phyloP scores from a whole-genome alignment of 2,329 filamentous ascomycete species.

The Fusarium setosum region DNA sequence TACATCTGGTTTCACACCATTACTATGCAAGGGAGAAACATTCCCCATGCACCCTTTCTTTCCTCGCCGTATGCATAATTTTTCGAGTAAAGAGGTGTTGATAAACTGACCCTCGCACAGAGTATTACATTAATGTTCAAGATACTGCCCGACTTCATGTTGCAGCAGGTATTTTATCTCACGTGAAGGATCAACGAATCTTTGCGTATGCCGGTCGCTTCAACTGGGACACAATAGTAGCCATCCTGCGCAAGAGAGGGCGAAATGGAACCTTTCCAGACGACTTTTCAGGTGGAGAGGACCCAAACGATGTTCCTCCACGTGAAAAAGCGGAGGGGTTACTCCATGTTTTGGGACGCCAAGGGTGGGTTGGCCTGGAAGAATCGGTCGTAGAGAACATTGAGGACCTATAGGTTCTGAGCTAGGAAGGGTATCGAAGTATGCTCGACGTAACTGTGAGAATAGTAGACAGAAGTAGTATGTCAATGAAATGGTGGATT shows the following conservation, averaged over 20 bases:
- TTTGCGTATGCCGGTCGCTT: constrained; percentile 4
- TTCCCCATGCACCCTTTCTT: constrained; percentile 1
- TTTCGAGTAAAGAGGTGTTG: too few species aligned
- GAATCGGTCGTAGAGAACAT: background rate
- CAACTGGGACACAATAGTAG: background rate
- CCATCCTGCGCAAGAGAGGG: background rate
- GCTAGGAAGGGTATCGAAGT: too few species aligned
- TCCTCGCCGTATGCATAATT: background rate
- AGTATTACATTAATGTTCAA: constrained; percentile 11
- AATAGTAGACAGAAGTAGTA: too few species aligned
- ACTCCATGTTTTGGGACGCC: background rate
- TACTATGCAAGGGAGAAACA: constrained; percentile 31
- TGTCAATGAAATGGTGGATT: too few species aligned
- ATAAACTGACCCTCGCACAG: background rate
- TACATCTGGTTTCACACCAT: constrained; percentile 28
- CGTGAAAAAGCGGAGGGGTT: background rate
- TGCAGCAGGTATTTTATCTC: background rate
- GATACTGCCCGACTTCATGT: constrained; percentile 8
- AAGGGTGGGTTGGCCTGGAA: constrained; percentile 1
- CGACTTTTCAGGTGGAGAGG: background rate
- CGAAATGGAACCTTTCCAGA: background rate
- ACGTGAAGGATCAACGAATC: background rate
- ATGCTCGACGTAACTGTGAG: too few species aligned
- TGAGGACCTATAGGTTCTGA: background rate
- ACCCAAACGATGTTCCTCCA: background rate